A percentile compares a stretch with the other conserved stretches of the same genome.
Conservation (phyloP, 208 protist genomes). For the Crithidia expoeki region DNA sequence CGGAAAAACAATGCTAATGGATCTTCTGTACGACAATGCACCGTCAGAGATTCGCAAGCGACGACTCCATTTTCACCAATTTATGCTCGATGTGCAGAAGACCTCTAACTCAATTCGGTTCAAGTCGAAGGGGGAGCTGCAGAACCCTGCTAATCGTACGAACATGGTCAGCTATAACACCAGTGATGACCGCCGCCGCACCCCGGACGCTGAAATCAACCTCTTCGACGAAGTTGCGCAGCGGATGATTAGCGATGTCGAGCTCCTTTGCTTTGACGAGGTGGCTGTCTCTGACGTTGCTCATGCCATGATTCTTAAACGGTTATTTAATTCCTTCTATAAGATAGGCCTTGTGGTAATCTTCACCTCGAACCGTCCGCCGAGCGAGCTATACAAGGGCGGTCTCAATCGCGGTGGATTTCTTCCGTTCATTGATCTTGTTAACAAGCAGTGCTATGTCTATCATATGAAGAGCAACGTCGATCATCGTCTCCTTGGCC, state of each 20-base stretch:
- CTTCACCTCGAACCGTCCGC: slow-evolving; percentile 93
- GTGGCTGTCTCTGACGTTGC: slow-evolving; percentile 94
- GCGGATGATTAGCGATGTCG: slow-evolving; percentile 86
- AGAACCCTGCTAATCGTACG: slow-evolving; percentile 26
- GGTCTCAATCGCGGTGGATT: slow-evolving; percentile 94
- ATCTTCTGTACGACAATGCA: slow-evolving; percentile 92
- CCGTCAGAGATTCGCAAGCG: slow-evolving; percentile 81
- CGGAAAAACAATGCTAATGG: slow-evolving; percentile 97
- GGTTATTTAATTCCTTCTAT: slow-evolving; percentile 92
- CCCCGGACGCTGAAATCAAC: slow-evolving; percentile 72
- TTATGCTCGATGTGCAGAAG: slow-evolving; percentile 96
- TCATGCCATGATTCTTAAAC: slow-evolving; percentile 95
- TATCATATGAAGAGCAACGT: slow-evolving; percentile 89
- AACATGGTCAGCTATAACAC: slow-evolving; percentile 68
- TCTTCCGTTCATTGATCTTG: slow-evolving; percentile 95
- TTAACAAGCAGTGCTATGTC: slow-evolving; percentile 84
- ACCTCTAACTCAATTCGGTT: slow-evolving; percentile 76
- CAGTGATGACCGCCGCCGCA: slow-evolving; percentile 49
- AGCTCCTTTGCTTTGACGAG: slow-evolving; percentile 96
- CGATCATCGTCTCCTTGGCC: slow-evolving; percentile 93
- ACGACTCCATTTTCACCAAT: slow-evolving; percentile 96
- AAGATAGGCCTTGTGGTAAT: slow-evolving; percentile 92
- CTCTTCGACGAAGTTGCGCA: slow-evolving; percentile 87
- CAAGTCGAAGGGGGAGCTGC: slow-evolving; percentile 64
- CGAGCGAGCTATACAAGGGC: slow-evolving; percentile 90